These are phyloP conservation scores for Aureobasidium sp. DNA, from an alignment of 2,329 filamentous ascomycete genomes.

Conservation along the genomic window DNA sequence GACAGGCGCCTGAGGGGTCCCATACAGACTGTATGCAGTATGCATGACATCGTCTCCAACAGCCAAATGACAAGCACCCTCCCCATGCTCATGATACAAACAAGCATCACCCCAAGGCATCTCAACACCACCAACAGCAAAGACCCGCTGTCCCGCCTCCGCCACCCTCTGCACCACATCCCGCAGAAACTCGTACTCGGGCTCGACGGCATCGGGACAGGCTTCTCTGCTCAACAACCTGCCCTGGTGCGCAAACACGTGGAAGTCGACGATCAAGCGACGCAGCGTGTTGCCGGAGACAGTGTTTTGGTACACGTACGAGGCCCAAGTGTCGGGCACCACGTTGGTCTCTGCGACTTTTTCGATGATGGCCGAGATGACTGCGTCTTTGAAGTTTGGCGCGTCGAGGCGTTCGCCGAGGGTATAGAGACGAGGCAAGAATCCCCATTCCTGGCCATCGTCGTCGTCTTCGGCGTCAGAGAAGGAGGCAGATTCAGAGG, in stretches of 20 bases:
- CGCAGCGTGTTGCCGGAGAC: background rate
- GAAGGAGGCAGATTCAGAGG: background rate
- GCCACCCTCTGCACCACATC: background rate
- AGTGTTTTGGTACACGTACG: background rate
- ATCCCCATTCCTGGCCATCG: slow-evolving; percentile 6
- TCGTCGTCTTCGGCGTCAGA: background rate
- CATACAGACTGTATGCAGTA: background rate
- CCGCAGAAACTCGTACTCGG: background rate
- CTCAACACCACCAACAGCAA: background rate
- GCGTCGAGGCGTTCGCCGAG: slow-evolving; percentile 19
- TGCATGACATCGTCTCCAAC: background rate
- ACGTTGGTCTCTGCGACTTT: background rate
- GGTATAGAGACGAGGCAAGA: slow-evolving; percentile 14
- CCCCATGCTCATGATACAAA: slow-evolving; percentile 7
- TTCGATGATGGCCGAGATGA: slow-evolving; percentile 17
- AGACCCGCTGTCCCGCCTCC: background rate
- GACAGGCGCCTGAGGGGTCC: background rate
- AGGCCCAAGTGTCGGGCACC: background rate
- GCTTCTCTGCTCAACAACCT: background rate
- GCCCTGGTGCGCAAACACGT: slow-evolving; percentile 5
- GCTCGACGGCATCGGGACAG: background rate
- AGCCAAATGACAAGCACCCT: background rate
- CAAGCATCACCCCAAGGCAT: slow-evolving; percentile 3
- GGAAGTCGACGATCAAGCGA: slow-evolving; percentile 15
- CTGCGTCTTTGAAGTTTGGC: slow-evolving; percentile 17